phyloP scores from a whole-genome alignment of 164 flowering plant species.

The Kingdonia uniflora region DNA sequence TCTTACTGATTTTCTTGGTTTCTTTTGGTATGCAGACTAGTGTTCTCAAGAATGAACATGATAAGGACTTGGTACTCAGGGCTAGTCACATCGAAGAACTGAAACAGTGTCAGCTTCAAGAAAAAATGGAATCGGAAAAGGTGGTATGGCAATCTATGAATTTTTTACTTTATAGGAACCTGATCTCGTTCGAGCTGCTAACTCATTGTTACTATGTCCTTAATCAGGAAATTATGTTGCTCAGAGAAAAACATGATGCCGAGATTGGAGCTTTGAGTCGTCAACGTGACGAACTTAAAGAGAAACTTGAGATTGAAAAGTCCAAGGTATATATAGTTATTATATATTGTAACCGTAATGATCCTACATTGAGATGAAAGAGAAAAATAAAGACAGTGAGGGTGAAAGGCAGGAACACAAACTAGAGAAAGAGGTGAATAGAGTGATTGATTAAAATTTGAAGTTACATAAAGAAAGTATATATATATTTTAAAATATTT shows the following conservation, averaged over 20 bases:
- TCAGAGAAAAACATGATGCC: constrained; percentile 66
- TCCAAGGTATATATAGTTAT: constrained; percentile 40
- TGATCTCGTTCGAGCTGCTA: constrained; percentile 6
- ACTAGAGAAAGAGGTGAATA: too few species aligned
- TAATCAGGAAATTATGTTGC: constrained; percentile 34
- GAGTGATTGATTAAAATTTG: too few species aligned
- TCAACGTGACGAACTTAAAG: constrained; percentile 74
- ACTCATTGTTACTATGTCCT: constrained; percentile 3
- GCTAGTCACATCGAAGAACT: constrained; percentile 50
- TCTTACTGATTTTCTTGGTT: too few species aligned
- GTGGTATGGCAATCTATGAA: constrained; percentile 23
- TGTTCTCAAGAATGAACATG: constrained; percentile 49
- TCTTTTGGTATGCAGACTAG: constrained; percentile 32
- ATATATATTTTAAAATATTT: too few species aligned
- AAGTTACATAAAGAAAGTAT: too few species aligned
- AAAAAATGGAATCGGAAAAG: constrained; percentile 71
- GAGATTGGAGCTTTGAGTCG: constrained; percentile 48
- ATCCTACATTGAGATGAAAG: too few species aligned
- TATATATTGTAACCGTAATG: too few species aligned
- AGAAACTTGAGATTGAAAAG: constrained; percentile 68
- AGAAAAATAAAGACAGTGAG: too few species aligned
- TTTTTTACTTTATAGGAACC: neutral
- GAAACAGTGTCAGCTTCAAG: constrained; percentile 39
- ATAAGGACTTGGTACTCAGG: constrained; percentile 35
- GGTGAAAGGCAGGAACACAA: too few species aligned